phyloP scores from a whole-genome alignment of 2,329 filamentous ascomycete genomes.

The Scytalidium lignicola region DNA sequence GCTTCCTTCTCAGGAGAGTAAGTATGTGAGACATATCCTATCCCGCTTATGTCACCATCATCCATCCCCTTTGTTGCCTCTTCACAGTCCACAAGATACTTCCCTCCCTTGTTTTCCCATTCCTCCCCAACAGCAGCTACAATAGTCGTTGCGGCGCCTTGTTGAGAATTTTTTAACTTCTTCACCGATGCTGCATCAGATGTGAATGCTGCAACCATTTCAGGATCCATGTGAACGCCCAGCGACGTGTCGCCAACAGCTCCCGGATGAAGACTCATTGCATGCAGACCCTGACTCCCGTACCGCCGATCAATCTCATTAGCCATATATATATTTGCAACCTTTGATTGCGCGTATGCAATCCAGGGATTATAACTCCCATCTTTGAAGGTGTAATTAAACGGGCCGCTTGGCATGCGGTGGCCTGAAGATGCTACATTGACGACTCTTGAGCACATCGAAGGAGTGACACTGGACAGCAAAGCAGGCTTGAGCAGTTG shows the following conservation, averaged over 20 bases:
- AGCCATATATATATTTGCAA: conserved; percentile 39
- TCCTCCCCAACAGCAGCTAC: conserved; percentile 30
- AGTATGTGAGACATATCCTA: conserved; percentile 17
- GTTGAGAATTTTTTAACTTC: conserved; percentile 28
- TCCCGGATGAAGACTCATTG: conserved; percentile 37
- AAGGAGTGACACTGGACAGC: conserved; percentile 31
- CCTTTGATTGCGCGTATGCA: conserved; percentile 39
- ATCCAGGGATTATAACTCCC: conserved; percentile 32
- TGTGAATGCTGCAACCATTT: conserved; percentile 37
- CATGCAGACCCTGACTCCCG: conserved; percentile 32
- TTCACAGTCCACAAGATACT: conserved; percentile 38
- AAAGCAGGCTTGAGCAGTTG: conserved; percentile 41
- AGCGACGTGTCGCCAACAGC: conserved; percentile 20
- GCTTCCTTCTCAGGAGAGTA: conserved; percentile 34
- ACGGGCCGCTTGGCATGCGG: conserved; percentile 29
- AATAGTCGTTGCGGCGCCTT: conserved; percentile 38
- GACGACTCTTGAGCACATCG: conserved; percentile 42
- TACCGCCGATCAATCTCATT: conserved; percentile 41
- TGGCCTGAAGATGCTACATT: conserved; percentile 40
- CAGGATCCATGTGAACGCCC: conserved; percentile 30
- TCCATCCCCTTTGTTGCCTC: conserved; percentile 26
- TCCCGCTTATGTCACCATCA: conserved; percentile 17
- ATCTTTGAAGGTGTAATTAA: conserved; percentile 9
- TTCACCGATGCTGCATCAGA: conserved; percentile 16
- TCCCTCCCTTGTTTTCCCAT: conserved; percentile 36